phyloP scores from a whole-genome alignment of 1,139 yeast species.

The Lodderomyces orthopsilosis region DNA sequence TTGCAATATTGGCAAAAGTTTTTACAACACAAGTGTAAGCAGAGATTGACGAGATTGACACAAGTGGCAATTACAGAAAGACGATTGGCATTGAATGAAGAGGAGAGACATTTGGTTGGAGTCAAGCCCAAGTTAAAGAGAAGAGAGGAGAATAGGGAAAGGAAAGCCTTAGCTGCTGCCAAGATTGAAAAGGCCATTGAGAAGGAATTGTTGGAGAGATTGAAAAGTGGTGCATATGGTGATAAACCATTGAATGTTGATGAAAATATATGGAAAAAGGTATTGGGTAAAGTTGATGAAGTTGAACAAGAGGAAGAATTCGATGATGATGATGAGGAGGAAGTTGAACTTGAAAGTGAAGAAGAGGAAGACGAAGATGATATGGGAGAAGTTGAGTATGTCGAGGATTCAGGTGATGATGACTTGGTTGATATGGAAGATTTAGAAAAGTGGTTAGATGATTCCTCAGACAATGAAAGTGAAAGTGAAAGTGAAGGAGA shows the following conservation, averaged over 20 bases:
- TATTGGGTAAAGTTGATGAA: slow-evolving; percentile 71
- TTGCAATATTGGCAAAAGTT: slow-evolving; percentile 92
- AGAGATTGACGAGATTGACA: slow-evolving; percentile 87
- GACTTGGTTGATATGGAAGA: slow-evolving; percentile 92
- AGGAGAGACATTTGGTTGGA: slow-evolving; percentile 90
- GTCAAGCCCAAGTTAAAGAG: slow-evolving; percentile 91
- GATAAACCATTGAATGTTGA: slow-evolving; percentile 96
- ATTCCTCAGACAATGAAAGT: slow-evolving; percentile 46
- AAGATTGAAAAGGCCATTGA: slow-evolving; percentile 95
- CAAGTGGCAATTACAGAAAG: slow-evolving; percentile 97
- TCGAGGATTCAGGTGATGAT: slow-evolving; percentile 82
- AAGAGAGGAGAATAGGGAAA: slow-evolving; percentile 89
- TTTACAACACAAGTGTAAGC: slow-evolving; percentile 89
- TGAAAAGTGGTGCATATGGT: slow-evolving; percentile 97
- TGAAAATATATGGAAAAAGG: slow-evolving; percentile 92
- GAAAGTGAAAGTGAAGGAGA: slow-evolving; percentile 35
- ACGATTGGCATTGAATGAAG: slow-evolving; percentile 84
- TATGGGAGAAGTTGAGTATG: slow-evolving; percentile 79
- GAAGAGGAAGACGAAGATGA: slow-evolving; percentile 55
- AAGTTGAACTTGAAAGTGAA: slow-evolving; percentile 61
- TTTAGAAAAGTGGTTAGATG: slow-evolving; percentile 85
- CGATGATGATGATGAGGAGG: slow-evolving; percentile 58
- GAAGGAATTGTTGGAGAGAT: slow-evolving; percentile 87
- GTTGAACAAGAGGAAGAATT: slow-evolving; percentile 60
- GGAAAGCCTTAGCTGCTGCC: slow-evolving; percentile 96